Evolutionary conservation across 257 asterid genomes (phyloP), one percentile per base, ranked within the genome.

Genomic region (Salvia hispanica): DNA sequence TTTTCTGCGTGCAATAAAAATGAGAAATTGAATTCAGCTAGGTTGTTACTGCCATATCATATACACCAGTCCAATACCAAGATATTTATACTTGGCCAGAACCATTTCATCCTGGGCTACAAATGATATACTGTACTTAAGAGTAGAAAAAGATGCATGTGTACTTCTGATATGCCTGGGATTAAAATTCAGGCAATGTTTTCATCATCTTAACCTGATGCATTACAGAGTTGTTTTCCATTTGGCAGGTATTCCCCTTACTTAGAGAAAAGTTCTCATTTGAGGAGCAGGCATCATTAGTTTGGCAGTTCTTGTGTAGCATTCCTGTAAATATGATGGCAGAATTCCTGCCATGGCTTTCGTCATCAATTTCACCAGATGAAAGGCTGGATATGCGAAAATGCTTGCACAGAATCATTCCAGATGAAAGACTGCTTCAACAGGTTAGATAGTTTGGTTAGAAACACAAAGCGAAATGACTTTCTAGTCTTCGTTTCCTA

Each of bases 301-400:
- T 86, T 7, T 93, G 98, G 98, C 98, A 90, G 75, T 93, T 93
- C 73, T 80, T 93, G 77, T 93, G 98, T 82, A 93, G 98, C 77
- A 90, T 93, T 80, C 98, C 98, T 33, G 96, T 86, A 54, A 88
- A 90, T 83, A 90, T 93, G 98, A 88, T 93, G 97, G 97, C 96
- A 68, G 96, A 93, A 74, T 90, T 93, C 75, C 86, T 93, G 78
- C 98, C 98, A 15, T 93, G 98, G 98, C 98, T 93, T 78, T 81
- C 98, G 44, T 82, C 87, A 51, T 90, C 98, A 70, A 80, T 90
- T 72, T 90, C 95, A 21, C 60, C 86, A 34, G 98, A 93, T 66
- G 98, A 93, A 74, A 71, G 90, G 48, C 86, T 83, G 79, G 97
- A 88, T 72, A 86, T 93, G 98, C 95, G 84, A 58, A 85, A 83